Conservation (phyloP, 768 basidiomycete genomes). For the Scleroderma bovista region DNA sequence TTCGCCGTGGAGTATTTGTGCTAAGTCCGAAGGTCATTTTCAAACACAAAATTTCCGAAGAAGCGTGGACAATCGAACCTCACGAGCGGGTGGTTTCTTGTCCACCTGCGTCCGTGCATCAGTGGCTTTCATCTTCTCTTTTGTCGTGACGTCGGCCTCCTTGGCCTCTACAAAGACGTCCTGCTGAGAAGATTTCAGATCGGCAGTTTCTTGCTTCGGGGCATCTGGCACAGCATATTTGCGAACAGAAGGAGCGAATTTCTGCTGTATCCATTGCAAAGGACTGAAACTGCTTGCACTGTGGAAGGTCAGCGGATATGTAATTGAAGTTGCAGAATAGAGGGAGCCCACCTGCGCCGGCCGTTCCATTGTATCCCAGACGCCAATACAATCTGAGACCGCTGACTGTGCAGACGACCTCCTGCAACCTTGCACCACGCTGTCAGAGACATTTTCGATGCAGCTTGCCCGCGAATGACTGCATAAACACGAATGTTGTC, state of each 20-base stretch:
- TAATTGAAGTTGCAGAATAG: neutral
- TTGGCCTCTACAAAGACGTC: constrained; percentile 39
- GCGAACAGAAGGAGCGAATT: constrained; percentile 44
- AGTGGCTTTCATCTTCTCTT: constrained; percentile 10
- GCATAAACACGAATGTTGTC: constrained; percentile 22
- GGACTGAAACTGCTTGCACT: constrained; percentile 49
- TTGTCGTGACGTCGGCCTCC: constrained; percentile 9
- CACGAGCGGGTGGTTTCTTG: constrained; percentile 22
- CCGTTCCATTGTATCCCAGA: constrained; percentile 24
- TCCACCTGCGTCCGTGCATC: constrained; percentile 7
- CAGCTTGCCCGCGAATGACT: constrained; percentile 22
- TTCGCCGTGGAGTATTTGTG: constrained; percentile 90
- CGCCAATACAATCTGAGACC: constrained; percentile 1
- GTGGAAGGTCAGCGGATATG: constrained; percentile 1
- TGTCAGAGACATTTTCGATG: constrained; percentile 1
- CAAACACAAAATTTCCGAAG: constrained; percentile 9
- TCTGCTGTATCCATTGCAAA: constrained; percentile 59
- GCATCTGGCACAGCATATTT: constrained; percentile 40
- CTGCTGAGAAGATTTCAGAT: constrained; percentile 30
- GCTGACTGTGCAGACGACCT: constrained; percentile 7
- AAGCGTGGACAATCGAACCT: constrained; percentile 15
- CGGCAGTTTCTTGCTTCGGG: constrained; percentile 30
- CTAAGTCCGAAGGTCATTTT: constrained; percentile 36
- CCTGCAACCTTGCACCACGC: neutral
- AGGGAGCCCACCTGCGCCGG: constrained; percentile 40